Evolutionary conservation across 495 filamentous ascomycete species (phyloP).

Genomic region (Pseudotulostoma volvatum): DNA sequence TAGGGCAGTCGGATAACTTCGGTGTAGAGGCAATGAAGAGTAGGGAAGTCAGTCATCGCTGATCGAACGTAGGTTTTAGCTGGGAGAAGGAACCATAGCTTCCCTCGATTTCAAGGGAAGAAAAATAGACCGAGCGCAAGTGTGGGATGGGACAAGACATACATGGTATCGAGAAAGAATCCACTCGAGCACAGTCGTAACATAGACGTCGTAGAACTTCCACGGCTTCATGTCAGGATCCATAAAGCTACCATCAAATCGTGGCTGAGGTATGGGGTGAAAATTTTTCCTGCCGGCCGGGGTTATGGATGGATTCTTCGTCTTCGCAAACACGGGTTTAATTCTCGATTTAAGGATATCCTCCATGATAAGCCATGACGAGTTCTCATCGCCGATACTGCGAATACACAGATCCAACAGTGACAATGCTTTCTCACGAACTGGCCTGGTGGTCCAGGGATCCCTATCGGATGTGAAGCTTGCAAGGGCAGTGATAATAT

Average conservation of each 20-base stretch:
- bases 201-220: constrained; percentile 48
- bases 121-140: too few relatives aligned
- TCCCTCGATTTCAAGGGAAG: too few relatives aligned
- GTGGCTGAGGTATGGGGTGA: constrained; percentile 25
- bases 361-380: constrained; percentile 35
- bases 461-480: constrained; percentile 34
- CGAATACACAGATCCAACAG: constrained; percentile 26
- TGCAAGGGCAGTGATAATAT: constrained; percentile 21
- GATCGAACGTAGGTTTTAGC: too few relatives aligned
- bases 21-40: too few relatives aligned
- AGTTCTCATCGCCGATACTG: constrained; percentile 3
- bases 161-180: constrained; percentile 32
- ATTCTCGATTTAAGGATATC: constrained; percentile 35
- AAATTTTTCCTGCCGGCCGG: constrained; percentile 43
- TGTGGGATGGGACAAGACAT: too few relatives aligned
- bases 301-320: constrained; percentile 46
- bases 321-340: constrained; percentile 54
- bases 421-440: constrained; percentile 13
- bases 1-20: too few relatives aligned
- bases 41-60: too few relatives aligned
- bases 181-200: constrained; percentile 52
- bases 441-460: constrained; percentile 35
- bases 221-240: constrained; percentile 48
- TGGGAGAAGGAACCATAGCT: too few relatives aligned
- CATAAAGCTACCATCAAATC: constrained; percentile 28